phyloP scores from a whole-genome alignment of 768 basidiomycete genomes.

The Agaricus subrufescens region DNA sequence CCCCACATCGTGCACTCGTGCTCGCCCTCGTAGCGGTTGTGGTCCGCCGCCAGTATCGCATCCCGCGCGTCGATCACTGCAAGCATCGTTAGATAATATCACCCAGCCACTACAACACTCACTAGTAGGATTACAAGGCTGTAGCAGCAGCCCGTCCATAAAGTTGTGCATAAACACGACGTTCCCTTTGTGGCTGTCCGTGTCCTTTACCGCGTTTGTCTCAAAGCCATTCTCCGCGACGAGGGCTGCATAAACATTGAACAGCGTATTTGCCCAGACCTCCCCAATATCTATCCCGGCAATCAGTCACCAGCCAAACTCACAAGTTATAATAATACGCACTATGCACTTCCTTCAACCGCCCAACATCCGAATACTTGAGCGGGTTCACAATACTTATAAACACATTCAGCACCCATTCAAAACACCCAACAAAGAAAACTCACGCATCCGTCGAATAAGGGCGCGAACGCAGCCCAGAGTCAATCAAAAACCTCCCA shows the following conservation, averaged over 20 bases:
- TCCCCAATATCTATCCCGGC: constrained; percentile 45
- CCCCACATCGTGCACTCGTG: constrained; percentile 23
- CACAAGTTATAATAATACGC: constrained; percentile 13
- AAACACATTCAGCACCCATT: not conserved
- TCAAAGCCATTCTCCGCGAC: constrained; percentile 33
- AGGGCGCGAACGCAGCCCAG: constrained; percentile 49
- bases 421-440: not conserved
- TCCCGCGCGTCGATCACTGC: constrained; percentile 6
- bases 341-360: constrained; percentile 41
- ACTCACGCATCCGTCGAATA: constrained; percentile 48
- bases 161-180: constrained; percentile 47
- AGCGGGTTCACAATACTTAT: constrained; percentile 36
- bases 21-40: not conserved
- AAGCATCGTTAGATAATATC: not conserved
- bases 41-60: constrained; percentile 4
- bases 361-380: constrained; percentile 34
- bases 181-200: constrained; percentile 39
- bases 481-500: constrained; percentile 41
- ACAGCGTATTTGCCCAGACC: constrained; percentile 46
- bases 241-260: constrained; percentile 38
- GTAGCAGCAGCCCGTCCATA: constrained; percentile 44
- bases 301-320: not conserved
- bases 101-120: constrained; percentile 12
- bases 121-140: constrained; percentile 50
- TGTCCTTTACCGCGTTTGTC: constrained; percentile 32